These are phyloP conservation scores for Globisporangium irregulare DNA, from an alignment of 352 stramenopile species.

Conservation along the genomic window DNA sequence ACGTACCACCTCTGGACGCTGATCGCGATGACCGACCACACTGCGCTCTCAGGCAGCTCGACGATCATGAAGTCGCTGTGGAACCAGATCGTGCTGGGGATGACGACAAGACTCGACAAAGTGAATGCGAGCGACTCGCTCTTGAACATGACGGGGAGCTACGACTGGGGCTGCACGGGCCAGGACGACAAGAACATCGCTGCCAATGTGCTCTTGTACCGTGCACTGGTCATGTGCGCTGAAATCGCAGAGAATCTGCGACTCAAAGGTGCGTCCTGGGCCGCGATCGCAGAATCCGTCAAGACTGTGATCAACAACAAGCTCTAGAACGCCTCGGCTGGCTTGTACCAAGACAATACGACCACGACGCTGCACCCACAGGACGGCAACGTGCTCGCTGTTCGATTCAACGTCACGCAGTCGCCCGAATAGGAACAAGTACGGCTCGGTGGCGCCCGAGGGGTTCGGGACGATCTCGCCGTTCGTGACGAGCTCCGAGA, in stretches of 20 bases:
- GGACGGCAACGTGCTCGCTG: neutral
- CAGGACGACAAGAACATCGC: conserved; percentile 41
- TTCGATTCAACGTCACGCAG: neutral
- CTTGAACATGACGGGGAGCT: conserved; percentile 23
- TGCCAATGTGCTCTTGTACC: conserved; percentile 32
- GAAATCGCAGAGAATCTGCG: neutral
- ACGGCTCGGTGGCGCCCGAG: neutral
- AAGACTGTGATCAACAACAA: neutral
- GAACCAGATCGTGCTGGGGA: neutral
- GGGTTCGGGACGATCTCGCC: neutral
- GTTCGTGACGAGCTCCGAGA: neutral
- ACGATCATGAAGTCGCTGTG: conserved; percentile 13
- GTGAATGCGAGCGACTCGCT: neutral
- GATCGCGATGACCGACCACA: conserved; percentile 33
- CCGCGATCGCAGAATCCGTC: neutral
- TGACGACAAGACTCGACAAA: neutral
- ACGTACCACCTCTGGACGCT: conserved; percentile 45
- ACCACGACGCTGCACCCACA: conserved; percentile 1
- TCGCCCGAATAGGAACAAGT: neutral
- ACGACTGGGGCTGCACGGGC: conserved; percentile 33
- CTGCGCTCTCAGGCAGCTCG: conserved; percentile 22
- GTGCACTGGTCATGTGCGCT: conserved; percentile 18
- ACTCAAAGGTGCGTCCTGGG: neutral
- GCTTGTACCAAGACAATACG: neutral
- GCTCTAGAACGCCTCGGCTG: neutral